Evolutionary conservation across 2,329 filamentous ascomycete species (phyloP).

Genomic region (Myriosclerotinia curreyana): DNA sequence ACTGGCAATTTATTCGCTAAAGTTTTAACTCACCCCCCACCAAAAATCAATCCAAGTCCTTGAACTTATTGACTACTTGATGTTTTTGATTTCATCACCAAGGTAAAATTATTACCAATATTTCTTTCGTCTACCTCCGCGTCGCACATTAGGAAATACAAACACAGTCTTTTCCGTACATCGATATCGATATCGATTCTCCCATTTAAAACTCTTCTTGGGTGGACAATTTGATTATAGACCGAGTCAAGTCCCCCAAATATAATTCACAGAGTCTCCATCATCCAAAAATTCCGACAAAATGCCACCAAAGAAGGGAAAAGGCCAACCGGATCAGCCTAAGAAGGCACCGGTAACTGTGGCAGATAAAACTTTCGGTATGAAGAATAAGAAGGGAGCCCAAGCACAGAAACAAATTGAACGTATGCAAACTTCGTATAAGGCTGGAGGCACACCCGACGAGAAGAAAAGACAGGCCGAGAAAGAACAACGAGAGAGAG

Average conservation of each 20-base stretch:
- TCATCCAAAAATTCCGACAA: constrained; percentile 40
- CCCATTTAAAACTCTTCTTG: not conserved
- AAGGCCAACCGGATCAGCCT: constrained; percentile 47
- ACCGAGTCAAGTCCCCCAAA: not conserved
- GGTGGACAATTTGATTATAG: not conserved
- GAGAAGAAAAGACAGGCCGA: constrained; percentile 76
- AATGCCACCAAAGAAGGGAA: constrained; percentile 69
- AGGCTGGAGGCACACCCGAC: constrained; percentile 74
- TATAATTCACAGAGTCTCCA: not conserved
- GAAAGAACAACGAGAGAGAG: constrained; percentile 68
- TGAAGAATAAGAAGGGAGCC: constrained; percentile 99
- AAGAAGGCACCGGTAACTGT: constrained; percentile 59
- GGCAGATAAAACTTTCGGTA: constrained; percentile 97
- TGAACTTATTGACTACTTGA: no score
- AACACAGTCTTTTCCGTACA: constrained; percentile 37
- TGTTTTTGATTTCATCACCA: constrained; percentile 9
- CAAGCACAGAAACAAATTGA: constrained; percentile 88
- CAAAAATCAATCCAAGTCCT: constrained; percentile 28
- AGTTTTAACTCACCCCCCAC: constrained; percentile 26
- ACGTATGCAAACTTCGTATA: constrained; percentile 71
- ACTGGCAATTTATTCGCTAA: constrained; percentile 31
- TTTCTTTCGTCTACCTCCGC: not conserved
- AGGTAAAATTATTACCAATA: not conserved
- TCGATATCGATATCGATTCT: no score
- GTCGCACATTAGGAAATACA: not conserved